A percentile compares a stretch with the other conserved stretches of the same genome.
phyloP scores from a whole-genome alignment of 345 rosid species.

The Eucalyptus tenuipes region DNA sequence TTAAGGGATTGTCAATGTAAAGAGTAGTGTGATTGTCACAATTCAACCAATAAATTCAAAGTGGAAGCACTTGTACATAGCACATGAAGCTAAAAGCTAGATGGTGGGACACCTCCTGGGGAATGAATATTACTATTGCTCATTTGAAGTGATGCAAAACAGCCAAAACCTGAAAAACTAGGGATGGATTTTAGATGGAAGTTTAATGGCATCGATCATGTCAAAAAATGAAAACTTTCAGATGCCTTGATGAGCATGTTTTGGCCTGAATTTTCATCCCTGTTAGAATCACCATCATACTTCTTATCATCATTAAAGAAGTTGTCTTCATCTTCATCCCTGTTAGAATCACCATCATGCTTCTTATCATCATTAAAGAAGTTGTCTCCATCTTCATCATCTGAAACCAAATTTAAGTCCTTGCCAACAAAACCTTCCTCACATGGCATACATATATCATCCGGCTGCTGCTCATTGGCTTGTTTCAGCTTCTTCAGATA shows the following conservation, averaged over 20 bases:
- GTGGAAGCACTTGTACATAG: background rate
- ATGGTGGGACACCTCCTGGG: too few species aligned
- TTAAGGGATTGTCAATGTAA: too few species aligned
- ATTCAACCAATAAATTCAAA: too few species aligned
- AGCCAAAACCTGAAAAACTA: too few species aligned
- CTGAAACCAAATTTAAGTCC: constrained; percentile 59
- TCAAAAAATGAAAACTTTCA: background rate
- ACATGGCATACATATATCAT: background rate
- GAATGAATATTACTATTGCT: too few species aligned
- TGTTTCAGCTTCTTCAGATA: background rate
- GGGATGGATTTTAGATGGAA: background rate
- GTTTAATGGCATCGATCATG: background rate
- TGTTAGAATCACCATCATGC: constrained; percentile 1
- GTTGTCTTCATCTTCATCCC: constrained; percentile 31
- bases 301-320: constrained; percentile 6
- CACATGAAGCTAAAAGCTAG: background rate
- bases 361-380: constrained; percentile 7
- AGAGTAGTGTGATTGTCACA: too few species aligned
- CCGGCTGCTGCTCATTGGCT: background rate
- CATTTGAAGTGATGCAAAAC: too few species aligned
- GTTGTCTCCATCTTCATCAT: constrained; percentile 36
- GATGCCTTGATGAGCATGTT: background rate
- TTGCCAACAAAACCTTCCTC: constrained; percentile 44
- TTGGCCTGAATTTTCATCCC: background rate
- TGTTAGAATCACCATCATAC: background rate